Evolutionary conservation across 768 basidiomycete genomes (phyloP), one percentile per base, ranked within the genome.

Genomic region (Rhodotorula paludigena): DNA sequence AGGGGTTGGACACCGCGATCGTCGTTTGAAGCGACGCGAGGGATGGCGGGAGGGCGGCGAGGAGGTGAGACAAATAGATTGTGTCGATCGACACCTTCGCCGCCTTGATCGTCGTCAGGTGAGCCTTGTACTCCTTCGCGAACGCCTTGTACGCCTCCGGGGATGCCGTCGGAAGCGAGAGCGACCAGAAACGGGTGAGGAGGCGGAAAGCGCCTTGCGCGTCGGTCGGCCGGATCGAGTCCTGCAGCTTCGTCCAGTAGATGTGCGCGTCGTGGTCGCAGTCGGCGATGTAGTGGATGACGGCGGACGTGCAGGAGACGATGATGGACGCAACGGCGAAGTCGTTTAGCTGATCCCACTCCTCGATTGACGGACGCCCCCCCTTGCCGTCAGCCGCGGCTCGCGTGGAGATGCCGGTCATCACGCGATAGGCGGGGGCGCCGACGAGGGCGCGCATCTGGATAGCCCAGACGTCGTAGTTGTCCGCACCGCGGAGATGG

Each of bases 401-500:
- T 39, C 28, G 55, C 1, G n/a, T 52, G 18, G 11, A 7, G 10
- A 7, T 10, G n/a, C 55, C 55, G 2, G 3, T n/a, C 39, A 42
- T 41, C n/a, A 56, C 16, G 3, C 30, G 8, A 5, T 25, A 56
- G 5, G 55, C 55, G 39, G 41, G 39, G 9, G 28, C 10, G 6
- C 55, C 55, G 12, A 56, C 18, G 14, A 56, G 55, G 1, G 25
- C 55, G 7, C 55, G 41, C 12, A 56, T n/a, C 32, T 56, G 55
- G 55, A 56, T 56, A 39, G 25, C 12, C 55, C 55, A 56, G 41
- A 42, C 55, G 28, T 56, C 55, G 55, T 56, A 41, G 55, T 42
- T 56, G n/a, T 56, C 41, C 28, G 55, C 25, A 14, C 39, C 25
- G n/a, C 41, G n/a, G 39, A 56, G 55, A 28, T 56, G 55, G n/a